phyloP scores from a whole-genome alignment of 1,284 basidiomycete genomes.

The Ganoderma meredithae region DNA sequence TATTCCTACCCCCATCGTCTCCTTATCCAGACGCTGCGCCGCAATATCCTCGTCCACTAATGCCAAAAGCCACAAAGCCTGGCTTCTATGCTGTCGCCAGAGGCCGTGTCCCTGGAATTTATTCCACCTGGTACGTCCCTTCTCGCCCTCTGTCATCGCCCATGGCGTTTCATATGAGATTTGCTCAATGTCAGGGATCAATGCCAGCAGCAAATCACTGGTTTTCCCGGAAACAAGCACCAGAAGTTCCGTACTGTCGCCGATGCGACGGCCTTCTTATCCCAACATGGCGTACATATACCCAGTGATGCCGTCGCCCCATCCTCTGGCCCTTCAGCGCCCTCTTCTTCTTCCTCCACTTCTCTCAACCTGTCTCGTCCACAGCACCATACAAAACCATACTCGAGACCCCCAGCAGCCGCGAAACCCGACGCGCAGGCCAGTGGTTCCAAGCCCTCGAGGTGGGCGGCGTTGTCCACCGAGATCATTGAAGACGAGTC shows the following conservation, averaged over 20 bases:
- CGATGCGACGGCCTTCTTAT: constrained; percentile 55
- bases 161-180: background rate
- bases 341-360: constrained; percentile 1
- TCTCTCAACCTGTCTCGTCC: background rate
- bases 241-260: constrained; percentile 64
- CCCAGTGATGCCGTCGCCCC: background rate
- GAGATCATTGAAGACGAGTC: constrained; percentile 33
- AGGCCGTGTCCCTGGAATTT: constrained; percentile 38
- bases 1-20: background rate
- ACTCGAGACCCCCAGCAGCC: constrained; percentile 7
- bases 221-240: constrained; percentile 62
- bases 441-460: constrained; percentile 12
- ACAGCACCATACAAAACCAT: constrained; percentile 16
- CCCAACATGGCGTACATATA: constrained; percentile 14
- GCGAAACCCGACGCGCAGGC: constrained; percentile 1
- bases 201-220: constrained; percentile 64
- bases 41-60: background rate
- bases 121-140: constrained; percentile 35
- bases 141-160: too few relatives aligned
- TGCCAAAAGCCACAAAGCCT: constrained; percentile 33
- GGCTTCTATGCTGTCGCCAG: constrained; percentile 41
- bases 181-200: constrained; percentile 53
- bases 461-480: constrained; percentile 23
- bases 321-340: background rate
- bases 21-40: background rate